Base-by-base conservation (phyloP, 257 asterid species). In the Salvia miltiorrhiza region DNA sequence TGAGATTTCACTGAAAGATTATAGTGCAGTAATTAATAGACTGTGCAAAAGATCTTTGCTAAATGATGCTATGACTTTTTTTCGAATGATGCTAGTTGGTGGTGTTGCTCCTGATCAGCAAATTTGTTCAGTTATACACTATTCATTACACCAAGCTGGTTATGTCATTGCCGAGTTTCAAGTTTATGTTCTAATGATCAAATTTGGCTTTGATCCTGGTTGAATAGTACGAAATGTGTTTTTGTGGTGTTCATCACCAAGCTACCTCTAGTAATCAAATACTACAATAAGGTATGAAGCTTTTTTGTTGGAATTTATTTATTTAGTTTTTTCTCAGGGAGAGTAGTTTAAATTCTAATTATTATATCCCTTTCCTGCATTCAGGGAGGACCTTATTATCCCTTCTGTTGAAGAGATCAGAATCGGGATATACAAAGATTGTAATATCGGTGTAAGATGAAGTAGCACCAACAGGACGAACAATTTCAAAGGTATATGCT, bases 1-100 rank as follows among this genome's bases (percentile, higher is more conserved):
- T 74, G 89, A 86, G 44, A 69, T 79, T 70, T 84, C 93, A 10
- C 41, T 92, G 53, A 85, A 63, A 68, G 97, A 93, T 82, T 93
- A 85, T 72, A 83, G 90, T 79, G 88, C 97, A 47, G 87, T 90
- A 19, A 79, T 88, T 58, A 90, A 88, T 82, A 83, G 98, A 72
- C 75, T 92, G 67, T 86, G 96, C 83, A 92, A 85, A 78, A 80
- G 95, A 71, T 73, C 69, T 30, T 77, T 83, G 12, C 48, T 80
- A 12, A 59, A 77, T 63, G 87, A 77, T 60, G 88, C 88, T 14
- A 69, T 81, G 77, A 57, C 10, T 57, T 86, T 90, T 76, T 70
- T 89, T 28, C 81, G 77, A 44, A 50, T 78, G 86, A 81, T 89
- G 87, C 77, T 92, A 59, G 68, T 13, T 20, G 56, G 57, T 20